phyloP scores from a whole-genome alignment of 1,284 basidiomycete genomes.

The Malassezia sp. region DNA sequence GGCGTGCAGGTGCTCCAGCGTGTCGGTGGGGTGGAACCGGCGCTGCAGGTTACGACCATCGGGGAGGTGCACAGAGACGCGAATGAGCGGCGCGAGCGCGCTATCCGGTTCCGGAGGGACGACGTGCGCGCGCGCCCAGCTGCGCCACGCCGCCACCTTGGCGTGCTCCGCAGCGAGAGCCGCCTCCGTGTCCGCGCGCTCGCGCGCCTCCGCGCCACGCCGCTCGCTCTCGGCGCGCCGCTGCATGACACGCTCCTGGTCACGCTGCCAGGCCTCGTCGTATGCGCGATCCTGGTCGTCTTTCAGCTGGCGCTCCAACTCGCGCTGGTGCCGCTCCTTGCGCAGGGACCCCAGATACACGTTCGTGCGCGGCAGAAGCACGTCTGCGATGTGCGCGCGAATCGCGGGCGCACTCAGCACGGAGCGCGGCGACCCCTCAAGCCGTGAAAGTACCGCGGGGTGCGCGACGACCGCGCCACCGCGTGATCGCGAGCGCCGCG shows the following conservation, averaged over 20 bases:
- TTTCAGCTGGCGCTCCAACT: constrained; percentile 28
- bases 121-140: constrained; percentile 25
- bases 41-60: constrained; percentile 26
- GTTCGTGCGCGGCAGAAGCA: constrained; percentile 28
- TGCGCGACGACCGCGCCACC: constrained; percentile 9
- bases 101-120: constrained; percentile 24
- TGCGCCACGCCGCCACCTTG: constrained; percentile 20
- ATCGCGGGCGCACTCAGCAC: constrained; percentile 22
- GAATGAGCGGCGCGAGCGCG: constrained; percentile 2
- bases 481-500: constrained; percentile 46
- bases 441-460: constrained; percentile 29
- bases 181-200: not conserved
- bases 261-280: constrained; percentile 24
- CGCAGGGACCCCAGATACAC: constrained; percentile 26
- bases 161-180: not conserved
- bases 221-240: constrained; percentile 22
- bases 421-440: constrained; percentile 28
- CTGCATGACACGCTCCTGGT: constrained; percentile 22
- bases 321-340: constrained; percentile 21
- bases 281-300: constrained; percentile 36
- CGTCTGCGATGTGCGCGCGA: constrained; percentile 26
- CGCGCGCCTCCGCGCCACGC: constrained; percentile 14
- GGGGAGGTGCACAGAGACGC: constrained; percentile 32
- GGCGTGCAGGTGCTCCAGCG: constrained; percentile 26
- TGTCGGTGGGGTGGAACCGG: constrained; percentile 18